Base-by-base conservation (phyloP, 495 filamentous ascomycete species). In the Sphaerosporella brunnea region DNA sequence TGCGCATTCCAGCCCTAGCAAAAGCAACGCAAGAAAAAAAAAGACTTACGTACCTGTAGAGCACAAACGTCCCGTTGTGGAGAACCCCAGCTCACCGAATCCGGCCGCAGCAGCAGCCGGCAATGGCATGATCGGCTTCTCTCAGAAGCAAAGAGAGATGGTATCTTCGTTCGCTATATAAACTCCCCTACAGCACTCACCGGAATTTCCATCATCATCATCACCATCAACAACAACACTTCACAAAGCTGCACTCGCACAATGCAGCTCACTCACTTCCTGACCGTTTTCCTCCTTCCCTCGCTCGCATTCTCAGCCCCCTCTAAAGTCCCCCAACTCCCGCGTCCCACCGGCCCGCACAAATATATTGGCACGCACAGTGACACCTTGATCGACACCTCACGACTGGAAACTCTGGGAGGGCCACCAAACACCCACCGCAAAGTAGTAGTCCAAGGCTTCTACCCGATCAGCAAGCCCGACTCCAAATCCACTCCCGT, bases 311-410 rank as follows among this genome's bases (percentile, higher is more conserved):
- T 37, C 15, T 5, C 35, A 5, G 40, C 21, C 13, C 40, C 23
- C 13, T 5, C 40, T n/a, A 1, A 2, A 11, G 10, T 2, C 13
- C 13, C 18, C 3, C 43, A 46, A 8, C 18, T 46, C 19, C 43
- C 43, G 24, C 24, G 10, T 35, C 43, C 43, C 13, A 34, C 43
- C 11, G 43, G 43, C 1, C 43, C 43, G 11, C 7, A 46, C 25
- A 34, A 25, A 5, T 10, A 34, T 23, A 36, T 34, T 13, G 26
- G 25, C 25, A 46, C 43, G 16, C 10, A 11, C 26, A 19, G 26
- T 5, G 15, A n/a, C 2, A 46, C 43, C 26, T 28, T 46, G 26
- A 46, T 28, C 43, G 43, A 46, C 43, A 7, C 2, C 43, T 34
- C 25, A 7, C 43, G 43, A 8, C 11, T 28, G 10, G 28, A 36